Evolutionary conservation across 257 asterid species (phyloP).

Genomic region (Nicotiana sylvestris): DNA sequence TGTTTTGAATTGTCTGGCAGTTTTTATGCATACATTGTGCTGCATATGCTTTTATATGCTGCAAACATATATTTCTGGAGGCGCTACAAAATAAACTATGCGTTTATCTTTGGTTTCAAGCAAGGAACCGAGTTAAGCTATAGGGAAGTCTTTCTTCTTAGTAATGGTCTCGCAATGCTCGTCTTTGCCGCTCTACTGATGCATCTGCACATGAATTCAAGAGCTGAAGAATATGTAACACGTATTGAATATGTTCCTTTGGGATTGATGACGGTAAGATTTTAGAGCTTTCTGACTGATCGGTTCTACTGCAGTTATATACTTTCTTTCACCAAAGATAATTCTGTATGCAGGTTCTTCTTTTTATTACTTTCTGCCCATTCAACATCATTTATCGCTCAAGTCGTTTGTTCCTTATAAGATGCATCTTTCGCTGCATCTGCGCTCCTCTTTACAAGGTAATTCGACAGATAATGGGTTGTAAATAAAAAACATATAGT

Average conservation of each 20-base stretch:
- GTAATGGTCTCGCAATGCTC: slow-evolving; percentile 66
- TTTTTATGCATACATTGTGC: slow-evolving; percentile 56
- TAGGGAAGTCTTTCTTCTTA: slow-evolving; percentile 69
- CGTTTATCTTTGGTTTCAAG: slow-evolving; percentile 79
- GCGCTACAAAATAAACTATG: slow-evolving; percentile 76
- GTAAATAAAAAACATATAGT: not conserved
- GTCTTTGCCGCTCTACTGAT: slow-evolving; percentile 59
- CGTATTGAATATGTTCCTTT: slow-evolving; percentile 61
- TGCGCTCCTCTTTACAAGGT: slow-evolving; percentile 85
- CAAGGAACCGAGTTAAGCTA: slow-evolving; percentile 75
- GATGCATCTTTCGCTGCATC: slow-evolving; percentile 48
- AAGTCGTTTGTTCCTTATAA: slow-evolving; percentile 63
- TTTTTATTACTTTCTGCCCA: slow-evolving; percentile 52
- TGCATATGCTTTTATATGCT: slow-evolving; percentile 72
- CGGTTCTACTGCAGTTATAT: not conserved
- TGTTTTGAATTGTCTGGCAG: slow-evolving; percentile 39
- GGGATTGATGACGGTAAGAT: slow-evolving; percentile 58
- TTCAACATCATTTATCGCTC: slow-evolving; percentile 61
- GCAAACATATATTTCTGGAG: slow-evolving; percentile 80
- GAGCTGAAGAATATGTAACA: slow-evolving; percentile 37
- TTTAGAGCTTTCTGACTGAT: slow-evolving; percentile 9
- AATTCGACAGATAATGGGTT: slow-evolving; percentile 2
- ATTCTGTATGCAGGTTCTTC: slow-evolving; percentile 42
- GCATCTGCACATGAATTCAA: slow-evolving; percentile 63
- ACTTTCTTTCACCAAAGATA: slow-evolving; percentile 8